Evolutionary conservation across 192 early-diverging fungal species (phyloP), one percentile per base, ranked within the genome.

Genomic region (Gonapodya sp.): DNA sequence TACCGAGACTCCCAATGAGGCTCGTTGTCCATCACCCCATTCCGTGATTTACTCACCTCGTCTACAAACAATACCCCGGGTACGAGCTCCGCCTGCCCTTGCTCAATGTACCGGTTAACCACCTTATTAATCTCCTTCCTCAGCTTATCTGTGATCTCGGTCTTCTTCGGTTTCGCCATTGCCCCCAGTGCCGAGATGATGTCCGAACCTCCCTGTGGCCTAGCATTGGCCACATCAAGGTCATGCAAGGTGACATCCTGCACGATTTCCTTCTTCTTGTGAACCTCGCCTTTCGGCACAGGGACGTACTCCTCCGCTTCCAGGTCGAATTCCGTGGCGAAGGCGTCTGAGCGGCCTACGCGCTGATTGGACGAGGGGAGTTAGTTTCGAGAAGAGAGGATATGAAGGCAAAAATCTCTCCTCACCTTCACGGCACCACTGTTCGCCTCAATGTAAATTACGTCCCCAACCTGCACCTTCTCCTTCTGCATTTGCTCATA

Each of bases 181-280:
- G 97, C 96, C 81, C 95, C 94, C 95, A 99, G 97, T 93, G 98
- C 95, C 34, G 96, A 97, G 85, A 98, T 93, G 78, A 97, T 97
- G 84, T 99, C 98, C 87, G 97, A 96, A 8, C 96, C 96, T 31
- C 98, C 96, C 91, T 97, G 95, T 34, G 97, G 96, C 79, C 93
- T 86, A 24, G 96, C 96, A 83, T 99, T 99, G 75, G 97, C 97
- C 35, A 95, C 91, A 88, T 99, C 98, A 81, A 99, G 87, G 83
- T 99, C 97, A 83, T 99, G 97, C 31, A 99, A 90, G 0, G 97
- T 97, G 0, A 99, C 96, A 84, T 97, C 96, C 85, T 98, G 97
- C 35, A 98, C 92, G 35, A 99, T 91, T 85, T 99, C 97, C 91
- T 98, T 98, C 88, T 96, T 97, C 87, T 99, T 99, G 87, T 96